Conservation (phyloP, 2,329 filamentous ascomycete species). For the Talaromyces funiculosus region DNA sequence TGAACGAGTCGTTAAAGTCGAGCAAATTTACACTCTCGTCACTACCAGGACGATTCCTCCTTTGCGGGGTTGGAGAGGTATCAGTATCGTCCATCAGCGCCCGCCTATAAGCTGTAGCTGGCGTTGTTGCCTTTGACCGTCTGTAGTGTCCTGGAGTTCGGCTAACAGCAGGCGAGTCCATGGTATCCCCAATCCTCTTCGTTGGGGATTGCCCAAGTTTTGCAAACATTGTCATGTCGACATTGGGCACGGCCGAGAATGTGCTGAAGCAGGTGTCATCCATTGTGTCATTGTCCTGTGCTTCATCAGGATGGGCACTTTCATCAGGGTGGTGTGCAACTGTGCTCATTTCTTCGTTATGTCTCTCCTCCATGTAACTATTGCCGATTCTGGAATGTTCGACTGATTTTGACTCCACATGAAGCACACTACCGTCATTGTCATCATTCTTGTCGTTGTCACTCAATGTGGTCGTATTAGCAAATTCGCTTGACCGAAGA, state of each 20-base stretch:
- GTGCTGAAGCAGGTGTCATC: conserved; percentile 61
- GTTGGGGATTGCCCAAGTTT: conserved; percentile 59
- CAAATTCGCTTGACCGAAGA: background rate
- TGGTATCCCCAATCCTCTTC: conserved; percentile 40
- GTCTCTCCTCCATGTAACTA: conserved; percentile 34
- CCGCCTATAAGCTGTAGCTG: conserved; percentile 43
- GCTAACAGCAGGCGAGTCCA: conserved; percentile 36
- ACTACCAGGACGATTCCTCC: conserved; percentile 38
- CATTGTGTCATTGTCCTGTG: conserved; percentile 26
- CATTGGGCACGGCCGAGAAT: conserved; percentile 75
- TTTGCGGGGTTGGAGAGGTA: conserved; percentile 46
- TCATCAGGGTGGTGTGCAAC: conserved; percentile 24
- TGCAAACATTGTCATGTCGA: conserved; percentile 75
- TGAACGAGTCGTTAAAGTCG: conserved; percentile 80
- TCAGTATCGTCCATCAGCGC: conserved; percentile 23
- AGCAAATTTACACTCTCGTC: conserved; percentile 70
- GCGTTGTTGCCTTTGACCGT: conserved; percentile 35
- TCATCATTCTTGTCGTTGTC: conserved; percentile 6
- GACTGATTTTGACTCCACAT: background rate
- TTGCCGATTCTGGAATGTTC: conserved; percentile 22
- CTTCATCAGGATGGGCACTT: conserved; percentile 25
- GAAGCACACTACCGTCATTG: background rate
- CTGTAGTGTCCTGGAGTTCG: conserved; percentile 15
- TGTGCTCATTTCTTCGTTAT: conserved; percentile 40
- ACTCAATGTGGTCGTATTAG: background rate